Evolutionary conservation across 2,329 filamentous ascomycete genomes (phyloP).

Genomic region (Aspergillus caelatus): DNA sequence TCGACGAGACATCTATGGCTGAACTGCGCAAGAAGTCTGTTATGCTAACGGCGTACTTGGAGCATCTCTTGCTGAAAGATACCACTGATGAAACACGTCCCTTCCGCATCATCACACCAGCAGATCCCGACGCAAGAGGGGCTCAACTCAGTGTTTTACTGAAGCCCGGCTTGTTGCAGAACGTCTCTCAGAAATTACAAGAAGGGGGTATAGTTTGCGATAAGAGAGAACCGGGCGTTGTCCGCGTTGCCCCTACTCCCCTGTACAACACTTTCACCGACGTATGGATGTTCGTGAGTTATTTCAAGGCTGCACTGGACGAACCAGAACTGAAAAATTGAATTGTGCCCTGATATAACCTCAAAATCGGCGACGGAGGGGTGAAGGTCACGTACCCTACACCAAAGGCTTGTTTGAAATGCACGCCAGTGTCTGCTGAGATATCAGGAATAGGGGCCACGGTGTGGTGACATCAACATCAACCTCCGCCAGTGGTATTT

Average conservation of each 20-base stretch:
- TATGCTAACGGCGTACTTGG: conserved; percentile 73
- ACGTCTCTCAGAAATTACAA: conserved; percentile 65
- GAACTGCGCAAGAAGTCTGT: conserved; percentile 71
- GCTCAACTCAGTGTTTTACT: conserved; percentile 77
- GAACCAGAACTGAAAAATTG: neutral
- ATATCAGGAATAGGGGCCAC: neutral
- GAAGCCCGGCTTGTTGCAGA: conserved; percentile 70
- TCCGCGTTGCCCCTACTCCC: conserved; percentile 78
- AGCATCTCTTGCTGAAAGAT: conserved; percentile 60
- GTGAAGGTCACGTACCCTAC: neutral
- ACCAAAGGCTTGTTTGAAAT: neutral
- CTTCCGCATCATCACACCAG: conserved; percentile 69
- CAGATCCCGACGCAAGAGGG: conserved; percentile 67
- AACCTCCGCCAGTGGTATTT: neutral
- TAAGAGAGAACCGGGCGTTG: conserved; percentile 80
- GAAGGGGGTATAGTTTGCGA: conserved; percentile 76
- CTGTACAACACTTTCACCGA: conserved; percentile 81
- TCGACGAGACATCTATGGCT: conserved; percentile 69
- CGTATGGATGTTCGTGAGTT: conserved; percentile 59
- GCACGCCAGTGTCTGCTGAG: neutral
- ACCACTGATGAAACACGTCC: conserved; percentile 39
- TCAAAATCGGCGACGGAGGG: neutral
- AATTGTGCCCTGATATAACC: neutral
- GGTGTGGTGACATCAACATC: neutral
- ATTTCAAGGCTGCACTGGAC: conserved; percentile 35